Percentiles rank a stretch among this genome's conserved stretches.
Conservation (phyloP, 139 green algal genomes). For the Coccomyxa sp. region DNA sequence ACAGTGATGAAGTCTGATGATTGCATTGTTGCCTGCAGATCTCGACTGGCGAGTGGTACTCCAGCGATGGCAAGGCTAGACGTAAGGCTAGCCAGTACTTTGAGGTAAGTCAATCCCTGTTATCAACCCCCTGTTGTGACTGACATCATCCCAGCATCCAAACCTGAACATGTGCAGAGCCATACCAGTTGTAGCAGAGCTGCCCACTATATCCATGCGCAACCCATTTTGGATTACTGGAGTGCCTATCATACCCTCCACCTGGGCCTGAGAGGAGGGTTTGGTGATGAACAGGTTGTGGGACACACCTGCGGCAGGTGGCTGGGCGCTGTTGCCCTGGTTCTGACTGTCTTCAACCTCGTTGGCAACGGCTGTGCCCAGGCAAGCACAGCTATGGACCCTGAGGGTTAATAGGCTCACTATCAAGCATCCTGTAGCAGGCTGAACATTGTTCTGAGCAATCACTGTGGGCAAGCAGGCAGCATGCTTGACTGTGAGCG, state of each 20-base stretch:
- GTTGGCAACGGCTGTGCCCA: not conserved
- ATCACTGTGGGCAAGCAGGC: no score
- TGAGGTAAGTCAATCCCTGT: not conserved
- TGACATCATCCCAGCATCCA: not conserved
- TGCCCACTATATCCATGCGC: no score
- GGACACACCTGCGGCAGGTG: not conserved
- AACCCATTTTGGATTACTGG: no score
- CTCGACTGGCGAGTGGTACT: not conserved
- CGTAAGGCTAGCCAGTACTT: not conserved
- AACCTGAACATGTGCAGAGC: no score
- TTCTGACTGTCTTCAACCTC: not conserved
- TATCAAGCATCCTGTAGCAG: no score
- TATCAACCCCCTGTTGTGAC: not conserved
- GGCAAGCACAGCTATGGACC: no score
- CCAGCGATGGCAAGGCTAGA: not conserved
- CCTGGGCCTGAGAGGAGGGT: not conserved
- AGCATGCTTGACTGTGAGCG: no score
- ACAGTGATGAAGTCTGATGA: no score
- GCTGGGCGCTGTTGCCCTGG: not conserved
- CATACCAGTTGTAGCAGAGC: no score
- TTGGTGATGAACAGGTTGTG: not conserved
- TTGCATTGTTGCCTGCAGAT: not conserved
- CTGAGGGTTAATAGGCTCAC: no score
- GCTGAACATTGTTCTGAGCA: no score
- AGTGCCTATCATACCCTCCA: no score